Evolutionary conservation across 495 filamentous ascomycete genomes (phyloP).

Genomic region (Talaromyces adpressus): DNA sequence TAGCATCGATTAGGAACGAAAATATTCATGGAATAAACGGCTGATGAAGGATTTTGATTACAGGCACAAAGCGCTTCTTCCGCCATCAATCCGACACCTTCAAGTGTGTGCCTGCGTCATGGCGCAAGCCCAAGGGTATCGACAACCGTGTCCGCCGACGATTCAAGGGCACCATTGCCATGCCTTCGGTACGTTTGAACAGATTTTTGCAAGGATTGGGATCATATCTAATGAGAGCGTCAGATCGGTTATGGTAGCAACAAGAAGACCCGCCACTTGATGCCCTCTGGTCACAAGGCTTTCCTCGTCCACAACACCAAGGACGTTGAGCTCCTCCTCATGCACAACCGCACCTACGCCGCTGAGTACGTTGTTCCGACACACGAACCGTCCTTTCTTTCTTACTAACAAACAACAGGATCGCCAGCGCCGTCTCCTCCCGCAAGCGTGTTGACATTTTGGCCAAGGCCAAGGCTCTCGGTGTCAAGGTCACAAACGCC

Average conservation of each 20-base stretch:
- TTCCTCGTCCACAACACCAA: conserved; percentile 95
- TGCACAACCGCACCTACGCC: conserved; percentile 99
- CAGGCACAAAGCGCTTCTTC: conserved; percentile 83
- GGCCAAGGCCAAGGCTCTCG: conserved; percentile 89
- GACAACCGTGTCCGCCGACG: conserved; percentile 86
- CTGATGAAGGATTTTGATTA: conserved; percentile 21
- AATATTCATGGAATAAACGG: conserved; percentile 5
- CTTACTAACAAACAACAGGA: conserved; percentile 47
- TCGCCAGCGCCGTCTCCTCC: conserved; percentile 93
- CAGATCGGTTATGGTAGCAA: conserved; percentile 98
- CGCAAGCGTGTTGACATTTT: conserved; percentile 98
- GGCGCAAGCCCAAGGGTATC: conserved; percentile 99
- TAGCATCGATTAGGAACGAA: conserved; percentile 8
- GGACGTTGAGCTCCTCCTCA: conserved; percentile 95
- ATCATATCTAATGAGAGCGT: conserved; percentile 13
- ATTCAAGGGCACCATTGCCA: conserved; percentile 89
- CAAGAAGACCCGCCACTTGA: conserved; percentile 97
- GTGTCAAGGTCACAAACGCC: conserved; percentile 97
- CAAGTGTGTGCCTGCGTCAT: conserved; percentile 76
- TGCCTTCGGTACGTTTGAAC: conserved; percentile 82
- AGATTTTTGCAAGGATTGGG: not conserved
- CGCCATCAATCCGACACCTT: conserved; percentile 97
- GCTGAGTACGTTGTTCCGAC: conserved; percentile 69
- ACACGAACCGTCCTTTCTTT: not conserved
- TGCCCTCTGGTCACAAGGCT: conserved; percentile 98